Percentiles rank a stretch among this genome's conserved stretches.
phyloP scores from a whole-genome alignment of 2,329 filamentous ascomycete species.

The Phialophora tarda region DNA sequence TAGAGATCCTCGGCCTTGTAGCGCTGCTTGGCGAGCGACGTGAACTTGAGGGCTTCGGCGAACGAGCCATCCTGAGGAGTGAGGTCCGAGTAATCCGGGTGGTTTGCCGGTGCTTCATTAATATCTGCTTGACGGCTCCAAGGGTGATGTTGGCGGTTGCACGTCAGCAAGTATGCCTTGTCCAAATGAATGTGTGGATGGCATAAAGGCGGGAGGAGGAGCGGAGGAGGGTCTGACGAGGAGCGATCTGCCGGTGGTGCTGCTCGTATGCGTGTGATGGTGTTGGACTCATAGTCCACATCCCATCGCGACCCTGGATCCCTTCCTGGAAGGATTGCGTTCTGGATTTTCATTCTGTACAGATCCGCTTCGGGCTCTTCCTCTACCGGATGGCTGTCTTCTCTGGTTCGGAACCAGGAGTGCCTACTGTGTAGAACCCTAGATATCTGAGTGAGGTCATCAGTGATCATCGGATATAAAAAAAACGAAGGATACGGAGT shows the following conservation, averaged over 20 bases:
- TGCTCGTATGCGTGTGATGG: constrained; percentile 32
- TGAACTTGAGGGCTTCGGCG: constrained; percentile 66
- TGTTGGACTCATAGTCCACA: constrained; percentile 27
- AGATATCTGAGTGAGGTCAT: background rate
- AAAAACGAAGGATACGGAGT: background rate
- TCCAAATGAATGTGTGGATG: constrained; percentile 77
- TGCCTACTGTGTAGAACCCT: background rate
- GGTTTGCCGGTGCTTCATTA: constrained; percentile 9
- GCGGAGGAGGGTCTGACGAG: constrained; percentile 29
- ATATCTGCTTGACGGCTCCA: background rate
- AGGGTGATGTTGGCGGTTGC: constrained; percentile 31
- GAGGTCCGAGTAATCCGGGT: constrained; percentile 60
- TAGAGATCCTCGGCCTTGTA: constrained; percentile 69
- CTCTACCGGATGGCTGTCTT: too few species aligned
- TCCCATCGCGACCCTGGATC: constrained; percentile 32
- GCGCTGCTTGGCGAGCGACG: constrained; percentile 64
- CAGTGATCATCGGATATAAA: background rate
- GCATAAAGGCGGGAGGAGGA: constrained; percentile 63
- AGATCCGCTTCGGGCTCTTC: too few species aligned
- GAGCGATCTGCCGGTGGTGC: background rate
- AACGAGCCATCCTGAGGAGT: constrained; percentile 67
- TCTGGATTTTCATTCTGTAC: constrained; percentile 31
- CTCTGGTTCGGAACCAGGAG: too few species aligned
- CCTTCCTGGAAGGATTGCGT: constrained; percentile 35
- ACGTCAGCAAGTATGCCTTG: constrained; percentile 50